phyloP scores from a whole-genome alignment of 2,329 filamentous ascomycete species.

The Coniochaeta pulveracea region DNA sequence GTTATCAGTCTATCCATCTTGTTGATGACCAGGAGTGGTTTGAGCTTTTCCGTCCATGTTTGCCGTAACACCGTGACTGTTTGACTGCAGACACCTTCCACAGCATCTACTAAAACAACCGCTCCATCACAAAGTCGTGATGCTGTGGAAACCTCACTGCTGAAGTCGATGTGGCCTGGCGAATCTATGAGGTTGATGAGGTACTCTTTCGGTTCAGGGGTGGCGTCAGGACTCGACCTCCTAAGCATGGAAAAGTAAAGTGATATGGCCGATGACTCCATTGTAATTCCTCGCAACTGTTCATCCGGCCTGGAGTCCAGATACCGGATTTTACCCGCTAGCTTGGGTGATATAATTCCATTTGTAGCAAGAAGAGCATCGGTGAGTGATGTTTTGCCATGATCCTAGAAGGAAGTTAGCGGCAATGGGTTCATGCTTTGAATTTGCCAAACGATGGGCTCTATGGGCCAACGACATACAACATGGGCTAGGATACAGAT shows the following conservation, averaged over 20 bases:
- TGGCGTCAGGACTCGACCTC: constrained; percentile 54
- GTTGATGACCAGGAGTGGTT: constrained; percentile 90
- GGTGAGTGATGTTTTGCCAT: constrained; percentile 95
- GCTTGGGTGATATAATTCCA: constrained; percentile 96
- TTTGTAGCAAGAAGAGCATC: constrained; percentile 96
- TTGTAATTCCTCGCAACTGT: constrained; percentile 94
- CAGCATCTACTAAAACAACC: constrained; percentile 87
- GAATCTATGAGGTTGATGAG: constrained; percentile 97
- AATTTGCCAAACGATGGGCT: too few species aligned
- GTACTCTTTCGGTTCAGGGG: constrained; percentile 73
- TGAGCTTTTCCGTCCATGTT: constrained; percentile 90
- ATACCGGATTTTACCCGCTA: constrained; percentile 96
- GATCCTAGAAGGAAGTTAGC: constrained; percentile 39
- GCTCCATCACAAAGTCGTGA: constrained; percentile 91
- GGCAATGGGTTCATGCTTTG: too few species aligned
- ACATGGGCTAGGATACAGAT: constrained; percentile 96
- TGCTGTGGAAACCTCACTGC: constrained; percentile 92
- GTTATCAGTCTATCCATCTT: constrained; percentile 95
- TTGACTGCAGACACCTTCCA: constrained; percentile 96
- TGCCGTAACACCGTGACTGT: constrained; percentile 94
- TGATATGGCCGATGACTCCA: constrained; percentile 98
- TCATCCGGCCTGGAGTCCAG: constrained; percentile 94
- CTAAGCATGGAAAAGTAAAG: constrained; percentile 89
- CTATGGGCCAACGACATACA: constrained; percentile 15
- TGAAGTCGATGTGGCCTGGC: constrained; percentile 96